Evolutionary conservation across 495 filamentous ascomycete species (phyloP), one percentile per base, ranked within the genome.

Genomic region (Aspergillus leporis): DNA sequence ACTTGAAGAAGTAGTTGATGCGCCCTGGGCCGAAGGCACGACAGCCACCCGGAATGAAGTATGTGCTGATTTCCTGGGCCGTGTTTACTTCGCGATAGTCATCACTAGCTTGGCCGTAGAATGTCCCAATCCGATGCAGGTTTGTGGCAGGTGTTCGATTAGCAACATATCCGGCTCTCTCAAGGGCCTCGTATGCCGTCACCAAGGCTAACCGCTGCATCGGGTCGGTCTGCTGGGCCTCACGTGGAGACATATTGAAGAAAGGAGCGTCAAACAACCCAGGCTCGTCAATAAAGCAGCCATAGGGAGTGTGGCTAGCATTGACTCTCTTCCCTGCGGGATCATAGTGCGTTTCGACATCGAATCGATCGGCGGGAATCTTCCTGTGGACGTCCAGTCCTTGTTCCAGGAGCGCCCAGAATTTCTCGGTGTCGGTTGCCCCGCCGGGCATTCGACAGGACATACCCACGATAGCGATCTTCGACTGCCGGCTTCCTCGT

Each of bases 71-170:
- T 51, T 90, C 84, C 60, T 92, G 81, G 2, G 81, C 82, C 18
- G 83, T 82, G 62, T 91, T 90, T 51, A 90, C 83, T 62, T 92
- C 89, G 60, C 84, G 83, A 80, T 85, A 93, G 56, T 93, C 90
- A 54, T 92, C 88, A 13, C 84, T 87, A 0, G 89, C 88, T 66
- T 91, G 86, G 18, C 90, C 90, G 65, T 90, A 90, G 61, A 89
- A 93, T 16, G 86, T 89, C 8, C 87, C 90, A 46, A 93, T 85
- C 1, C 90, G 83, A 58, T 88, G 80, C 5, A n/a, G 13, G 14
- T 41, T 5, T 16, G 14, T n/a, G 2, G 38, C 12, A 5, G 12
- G 12, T 16, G 38, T 41, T 5, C 14, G 38, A 5, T n/a, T n/a
- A 3, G 12, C 14, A 5, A n/a, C 12, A 14, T 21, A 66, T 0